Conservation (phyloP, 768 basidiomycete species). For the Chalciporus sphaerocephalus region DNA sequence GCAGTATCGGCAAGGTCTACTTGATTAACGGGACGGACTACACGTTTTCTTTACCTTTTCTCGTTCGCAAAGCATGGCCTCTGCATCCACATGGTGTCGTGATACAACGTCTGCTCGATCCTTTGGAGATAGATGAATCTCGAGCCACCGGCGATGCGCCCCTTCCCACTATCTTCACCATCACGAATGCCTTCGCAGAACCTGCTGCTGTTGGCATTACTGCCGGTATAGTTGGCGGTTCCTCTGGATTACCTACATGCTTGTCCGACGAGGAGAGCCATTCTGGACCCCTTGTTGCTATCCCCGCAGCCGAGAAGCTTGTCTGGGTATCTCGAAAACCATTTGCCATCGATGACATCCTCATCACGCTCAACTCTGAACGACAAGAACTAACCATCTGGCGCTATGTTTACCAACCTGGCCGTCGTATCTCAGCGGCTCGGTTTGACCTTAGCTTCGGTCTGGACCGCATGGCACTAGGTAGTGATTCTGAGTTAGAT, state of each 20-base stretch:
- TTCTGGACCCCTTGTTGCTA: constrained; percentile 46
- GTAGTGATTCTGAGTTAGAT: constrained; percentile 45
- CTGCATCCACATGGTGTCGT: constrained; percentile 74
- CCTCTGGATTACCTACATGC: constrained; percentile 27
- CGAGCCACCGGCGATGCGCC: constrained; percentile 59
- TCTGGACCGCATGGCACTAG: constrained; percentile 66
- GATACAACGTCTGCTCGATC: constrained; percentile 70
- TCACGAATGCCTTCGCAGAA: constrained; percentile 75
- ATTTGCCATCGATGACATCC: constrained; percentile 42
- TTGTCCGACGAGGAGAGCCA: constrained; percentile 54
- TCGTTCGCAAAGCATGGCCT: constrained; percentile 76
- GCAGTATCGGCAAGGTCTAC: constrained; percentile 69
- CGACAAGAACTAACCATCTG: constrained; percentile 57
- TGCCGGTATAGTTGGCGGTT: constrained; percentile 50
- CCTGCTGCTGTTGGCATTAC: constrained; percentile 68
- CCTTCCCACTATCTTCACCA: constrained; percentile 76
- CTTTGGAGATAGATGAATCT: constrained; percentile 62
- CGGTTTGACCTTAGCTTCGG: constrained; percentile 56
- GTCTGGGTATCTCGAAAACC: constrained; percentile 53
- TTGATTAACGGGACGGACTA: constrained; percentile 68
- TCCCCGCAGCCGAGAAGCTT: constrained; percentile 62
- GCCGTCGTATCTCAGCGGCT: constrained; percentile 40
- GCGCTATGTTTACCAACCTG: constrained; percentile 61
- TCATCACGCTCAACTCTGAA: constrained; percentile 57
- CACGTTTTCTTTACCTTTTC: constrained; percentile 76